Percentiles rank a stretch among this genome's conserved stretches.
Evolutionary conservation across 495 filamentous ascomycete species (phyloP).

Genomic region (Tuber brumale): DNA sequence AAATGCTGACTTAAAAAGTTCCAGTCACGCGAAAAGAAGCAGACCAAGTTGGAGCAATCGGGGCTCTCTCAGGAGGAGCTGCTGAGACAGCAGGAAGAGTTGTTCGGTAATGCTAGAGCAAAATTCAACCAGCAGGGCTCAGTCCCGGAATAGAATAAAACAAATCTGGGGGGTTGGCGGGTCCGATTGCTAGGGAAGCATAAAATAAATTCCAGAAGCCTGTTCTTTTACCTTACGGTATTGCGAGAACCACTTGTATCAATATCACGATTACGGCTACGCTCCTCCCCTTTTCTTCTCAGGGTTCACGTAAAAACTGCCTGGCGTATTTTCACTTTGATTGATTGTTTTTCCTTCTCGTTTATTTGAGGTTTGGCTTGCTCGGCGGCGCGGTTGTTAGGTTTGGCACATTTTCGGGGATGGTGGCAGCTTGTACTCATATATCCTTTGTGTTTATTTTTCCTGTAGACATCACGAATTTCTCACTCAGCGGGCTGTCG

Average conservation of each 20-base stretch:
- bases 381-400: not conserved
- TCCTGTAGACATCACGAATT: not conserved
- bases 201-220: not conserved
- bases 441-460: not conserved
- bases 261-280: not conserved
- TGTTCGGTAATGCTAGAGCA: conserved; percentile 75
- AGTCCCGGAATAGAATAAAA: conserved; percentile 26
- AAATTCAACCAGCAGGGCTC: conserved; percentile 55
- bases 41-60: conserved; percentile 91
- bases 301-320: not conserved
- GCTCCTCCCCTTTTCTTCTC: not conserved
- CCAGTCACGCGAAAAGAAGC: conserved; percentile 90
- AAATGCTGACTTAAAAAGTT: conserved; percentile 28
- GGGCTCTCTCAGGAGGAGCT: conserved; percentile 85
- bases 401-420: not conserved
- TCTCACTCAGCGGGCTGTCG: not conserved
- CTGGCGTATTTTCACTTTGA: not conserved
- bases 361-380: not conserved
- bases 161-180: not conserved
- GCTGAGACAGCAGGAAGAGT: conserved; percentile 76
- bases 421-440: conserved; percentile 1
- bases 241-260: not conserved
- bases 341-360: not conserved
- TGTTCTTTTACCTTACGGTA: not conserved
- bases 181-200: not conserved